Conservation (phyloP, 2,329 filamentous ascomycete species). For the Sclerotinia glacialis region DNA sequence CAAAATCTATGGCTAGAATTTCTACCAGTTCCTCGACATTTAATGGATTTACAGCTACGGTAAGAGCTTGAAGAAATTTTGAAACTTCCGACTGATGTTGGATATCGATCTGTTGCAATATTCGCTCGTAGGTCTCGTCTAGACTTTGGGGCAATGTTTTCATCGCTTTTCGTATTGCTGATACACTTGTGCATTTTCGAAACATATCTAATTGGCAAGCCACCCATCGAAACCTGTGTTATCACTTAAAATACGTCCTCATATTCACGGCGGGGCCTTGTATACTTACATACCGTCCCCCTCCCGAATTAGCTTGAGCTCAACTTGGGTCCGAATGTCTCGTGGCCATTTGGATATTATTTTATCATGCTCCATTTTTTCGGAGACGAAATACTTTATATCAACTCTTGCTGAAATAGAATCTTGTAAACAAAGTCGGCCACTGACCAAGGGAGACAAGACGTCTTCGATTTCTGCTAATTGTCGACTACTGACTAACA, state of each 20-base stretch:
- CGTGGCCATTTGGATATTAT: slow-evolving; percentile 33
- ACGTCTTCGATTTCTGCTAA: slow-evolving; percentile 38
- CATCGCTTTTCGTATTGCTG: slow-evolving; percentile 35
- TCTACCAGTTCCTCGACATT: slow-evolving; percentile 36
- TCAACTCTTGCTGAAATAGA: slow-evolving; percentile 29
- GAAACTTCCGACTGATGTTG: slow-evolving; percentile 25
- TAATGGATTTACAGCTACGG: slow-evolving; percentile 28
- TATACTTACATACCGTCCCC: slow-evolving; percentile 40
- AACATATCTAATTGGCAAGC: slow-evolving; percentile 40
- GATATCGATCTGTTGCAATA: slow-evolving; percentile 36
- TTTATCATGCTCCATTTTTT: slow-evolving; percentile 32
- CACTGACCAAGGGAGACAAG: slow-evolving; percentile 28
- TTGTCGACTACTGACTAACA: slow-evolving; percentile 40
- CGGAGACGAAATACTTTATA: slow-evolving; percentile 36
- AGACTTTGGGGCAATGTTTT: slow-evolving; percentile 39
- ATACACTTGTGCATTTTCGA: slow-evolving; percentile 29
- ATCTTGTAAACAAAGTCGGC: slow-evolving; percentile 29
- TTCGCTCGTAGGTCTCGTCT: slow-evolving; percentile 41
- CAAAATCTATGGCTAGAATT: slow-evolving; percentile 36
- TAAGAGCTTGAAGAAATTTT: slow-evolving; percentile 34
- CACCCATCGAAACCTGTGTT: slow-evolving; percentile 41
- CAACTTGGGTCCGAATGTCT: slow-evolving; percentile 35
- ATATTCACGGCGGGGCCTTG: background rate
- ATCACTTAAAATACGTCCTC: background rate
- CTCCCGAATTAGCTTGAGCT: slow-evolving; percentile 31